Conservation (phyloP, 202 grass and related monocot genomes). For the Elaeis oleifera region DNA sequence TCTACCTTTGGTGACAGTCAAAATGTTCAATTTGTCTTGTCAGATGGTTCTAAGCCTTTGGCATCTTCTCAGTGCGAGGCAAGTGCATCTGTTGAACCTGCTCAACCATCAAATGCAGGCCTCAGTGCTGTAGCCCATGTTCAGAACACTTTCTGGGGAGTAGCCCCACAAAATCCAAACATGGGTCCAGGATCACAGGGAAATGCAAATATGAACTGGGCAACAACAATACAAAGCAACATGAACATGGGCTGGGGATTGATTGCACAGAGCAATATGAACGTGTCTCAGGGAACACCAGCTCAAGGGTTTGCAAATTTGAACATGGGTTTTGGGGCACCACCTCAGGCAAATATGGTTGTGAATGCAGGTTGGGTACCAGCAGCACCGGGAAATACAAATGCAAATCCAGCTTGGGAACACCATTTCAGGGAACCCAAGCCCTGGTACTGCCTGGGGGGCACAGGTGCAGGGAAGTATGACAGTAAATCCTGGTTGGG, state of each 20-base stretch:
- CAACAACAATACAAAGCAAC: conserved; percentile 39
- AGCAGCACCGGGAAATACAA: conserved; percentile 21
- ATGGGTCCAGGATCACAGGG: conserved; percentile 39
- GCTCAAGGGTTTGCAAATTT: conserved; percentile 38
- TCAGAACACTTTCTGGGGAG: conserved; percentile 34
- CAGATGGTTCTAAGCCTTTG: conserved; percentile 31
- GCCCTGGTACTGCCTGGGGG: conserved; percentile 38
- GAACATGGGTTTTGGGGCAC: conserved; percentile 52
- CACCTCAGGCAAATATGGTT: conserved; percentile 48
- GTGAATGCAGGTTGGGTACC: conserved; percentile 63
- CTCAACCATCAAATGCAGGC: conserved; percentile 9
- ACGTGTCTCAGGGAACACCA: conserved; percentile 56
- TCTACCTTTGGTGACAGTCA: conserved; percentile 27
- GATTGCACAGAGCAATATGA: conserved; percentile 51
- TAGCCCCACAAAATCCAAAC: conserved; percentile 38
- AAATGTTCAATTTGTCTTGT: conserved; percentile 22
- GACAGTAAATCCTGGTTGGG: conserved; percentile 46
- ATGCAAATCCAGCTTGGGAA: conserved; percentile 9
- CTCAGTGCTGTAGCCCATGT: conserved; percentile 23
- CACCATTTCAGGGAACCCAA: conserved; percentile 38
- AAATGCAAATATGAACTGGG: conserved; percentile 50
- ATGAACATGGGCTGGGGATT: conserved; percentile 54
- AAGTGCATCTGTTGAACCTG: conserved; percentile 25
- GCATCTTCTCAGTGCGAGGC: conserved; percentile 30
- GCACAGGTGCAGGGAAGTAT: conserved; percentile 10